A percentile compares a stretch with the other conserved stretches of the same genome.
Evolutionary conservation across 768 basidiomycete species (phyloP).

Genomic region (Pleurotus ostreatus): DNA sequence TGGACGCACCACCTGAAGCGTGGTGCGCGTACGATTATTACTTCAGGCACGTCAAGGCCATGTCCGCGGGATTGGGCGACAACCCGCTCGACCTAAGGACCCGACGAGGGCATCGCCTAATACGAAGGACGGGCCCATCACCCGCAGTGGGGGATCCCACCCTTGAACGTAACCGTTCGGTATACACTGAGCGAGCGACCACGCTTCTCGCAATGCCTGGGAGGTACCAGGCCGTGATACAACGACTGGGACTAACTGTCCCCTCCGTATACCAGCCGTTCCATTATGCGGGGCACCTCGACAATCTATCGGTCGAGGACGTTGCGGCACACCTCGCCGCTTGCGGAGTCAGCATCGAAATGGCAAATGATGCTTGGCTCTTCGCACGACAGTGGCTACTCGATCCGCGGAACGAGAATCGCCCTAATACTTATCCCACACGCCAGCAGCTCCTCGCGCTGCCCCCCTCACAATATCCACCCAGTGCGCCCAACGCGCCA

Average conservation of each 20-base stretch:
- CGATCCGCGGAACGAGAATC: conserved; percentile 12
- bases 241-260: neutral
- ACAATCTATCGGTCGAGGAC: neutral
- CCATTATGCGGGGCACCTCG: neutral
- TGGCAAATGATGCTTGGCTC: neutral
- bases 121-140: neutral
- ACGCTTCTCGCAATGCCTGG: neutral
- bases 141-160: neutral
- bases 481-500: too few species aligned
- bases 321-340: conserved; percentile 9
- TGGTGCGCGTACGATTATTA: neutral
- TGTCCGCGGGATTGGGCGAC: neutral
- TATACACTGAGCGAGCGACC: neutral
- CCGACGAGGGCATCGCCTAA: neutral
- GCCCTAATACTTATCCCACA: too few species aligned
- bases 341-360: neutral
- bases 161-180: neutral
- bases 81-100: neutral
- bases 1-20: neutral
- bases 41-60: neutral
- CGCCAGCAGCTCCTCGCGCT: too few species aligned
- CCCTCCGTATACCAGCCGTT: neutral
- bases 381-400: neutral
- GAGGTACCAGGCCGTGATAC: neutral
- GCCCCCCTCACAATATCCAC: too few species aligned